Evolutionary conservation across 192 early-diverging fungal genomes (phyloP).

Genomic region (Dimargaris cristalligena): DNA sequence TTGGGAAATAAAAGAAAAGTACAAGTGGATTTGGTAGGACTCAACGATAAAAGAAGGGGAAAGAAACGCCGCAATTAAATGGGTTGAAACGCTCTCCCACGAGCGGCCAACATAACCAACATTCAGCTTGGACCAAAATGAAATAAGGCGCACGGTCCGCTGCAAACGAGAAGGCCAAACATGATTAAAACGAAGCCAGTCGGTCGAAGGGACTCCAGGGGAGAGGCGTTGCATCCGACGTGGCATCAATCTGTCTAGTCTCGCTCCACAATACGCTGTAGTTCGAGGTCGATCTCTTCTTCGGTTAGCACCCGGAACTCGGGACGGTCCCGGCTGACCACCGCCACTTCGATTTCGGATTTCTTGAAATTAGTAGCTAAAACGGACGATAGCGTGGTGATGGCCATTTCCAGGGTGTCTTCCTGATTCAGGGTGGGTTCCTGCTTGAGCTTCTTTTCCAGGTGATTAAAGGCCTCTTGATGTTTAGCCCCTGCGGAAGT

Average conservation of each 20-base stretch:
- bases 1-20: too few species aligned
- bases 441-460: slow-evolving; percentile 98
- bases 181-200: too few species aligned
- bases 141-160: too few species aligned
- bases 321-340: slow-evolving; percentile 60
- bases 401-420: slow-evolving; percentile 90
- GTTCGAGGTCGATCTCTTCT: slow-evolving; percentile 75
- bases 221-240: too few species aligned
- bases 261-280: slow-evolving; percentile 74
- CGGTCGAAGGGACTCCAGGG: too few species aligned
- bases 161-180: too few species aligned
- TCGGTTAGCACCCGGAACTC: slow-evolving; percentile 60
- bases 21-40: too few species aligned
- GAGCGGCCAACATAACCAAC: too few species aligned
- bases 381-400: slow-evolving; percentile 82
- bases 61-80: too few species aligned
- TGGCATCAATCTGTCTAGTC: slow-evolving; percentile 46
- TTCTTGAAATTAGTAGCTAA: slow-evolving; percentile 92
- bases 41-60: too few species aligned
- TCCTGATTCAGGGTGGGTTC: slow-evolving; percentile 57
- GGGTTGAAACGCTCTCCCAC: too few species aligned
- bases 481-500: slow-evolving; percentile 87
- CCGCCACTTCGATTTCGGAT: slow-evolving; percentile 85
- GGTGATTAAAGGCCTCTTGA: slow-evolving; percentile 77
- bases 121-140: too few species aligned